Base-by-base conservation (phyloP, 2,329 filamentous ascomycete species). In the Mycocentrospora acerina region DNA sequence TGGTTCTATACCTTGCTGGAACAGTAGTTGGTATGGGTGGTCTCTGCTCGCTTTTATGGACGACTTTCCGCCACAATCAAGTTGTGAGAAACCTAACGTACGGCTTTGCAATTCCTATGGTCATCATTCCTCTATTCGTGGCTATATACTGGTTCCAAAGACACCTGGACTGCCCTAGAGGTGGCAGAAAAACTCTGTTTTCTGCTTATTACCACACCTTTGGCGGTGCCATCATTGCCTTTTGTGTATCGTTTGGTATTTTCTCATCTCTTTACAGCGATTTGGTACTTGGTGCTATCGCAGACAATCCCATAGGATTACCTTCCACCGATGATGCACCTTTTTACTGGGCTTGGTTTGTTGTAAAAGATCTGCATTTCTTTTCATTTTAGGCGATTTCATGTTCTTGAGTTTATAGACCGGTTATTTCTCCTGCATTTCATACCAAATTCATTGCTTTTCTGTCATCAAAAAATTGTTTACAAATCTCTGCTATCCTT, bases 291-390 rank as follows among this genome's bases (percentile, higher is more conserved):
- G 47, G 37, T 1, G 32, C 32, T 13, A 44, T 51, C 24, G 47
- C 47, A 8, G 15, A 37, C n/a, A 51, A 47, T 18, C 33, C 40
- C 16, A 27, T 39, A 4, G 47, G 47, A 12, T 18, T 40, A 4
- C 47, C 47, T 14, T 40, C 34, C 10, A 29, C 40, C n/a, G 47
- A 47, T 29, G 35, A 37, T 35, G 37, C 40, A 18, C 32, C 40
- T 8, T 31, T 51, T 3, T 51, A 51, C 37, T 51, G 47, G 47
- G 30, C 44, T 2, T 51, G 47, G 47, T 51, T 51, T 27, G 25
- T 42, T 13, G 47, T 44, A 9, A 51, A 51, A n/a, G n/a, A n/a
- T n/a, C n/a, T n/a, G n/a, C n/a, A n/a, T n/a, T n/a, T n/a, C n/a
- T n/a, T n/a, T n/a, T n/a, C n/a, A n/a, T n/a, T n/a, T n/a, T n/a